These are phyloP conservation scores for Eremomyces bilateralis DNA, from an alignment of 495 filamentous ascomycete genomes.

Conservation along the genomic window DNA sequence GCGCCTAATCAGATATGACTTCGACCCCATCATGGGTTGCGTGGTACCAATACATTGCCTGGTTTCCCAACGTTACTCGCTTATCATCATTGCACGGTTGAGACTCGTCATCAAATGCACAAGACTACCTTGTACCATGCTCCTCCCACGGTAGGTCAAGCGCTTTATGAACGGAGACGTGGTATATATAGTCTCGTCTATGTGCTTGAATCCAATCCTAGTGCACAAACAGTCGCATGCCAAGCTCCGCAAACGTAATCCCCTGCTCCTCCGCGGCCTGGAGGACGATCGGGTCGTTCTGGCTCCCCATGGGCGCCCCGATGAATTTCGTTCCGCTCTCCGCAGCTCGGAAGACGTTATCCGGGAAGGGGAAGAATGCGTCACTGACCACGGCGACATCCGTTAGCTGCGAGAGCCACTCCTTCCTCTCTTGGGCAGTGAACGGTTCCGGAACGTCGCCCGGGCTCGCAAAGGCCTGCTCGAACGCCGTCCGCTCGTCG, in stretches of 20 bases:
- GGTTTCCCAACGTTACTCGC: too few species aligned
- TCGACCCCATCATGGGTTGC: too few species aligned
- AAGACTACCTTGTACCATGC: too few species aligned
- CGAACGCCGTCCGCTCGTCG: conserved; percentile 65
- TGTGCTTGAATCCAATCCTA: too few species aligned
- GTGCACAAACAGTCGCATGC: conserved; percentile 74
- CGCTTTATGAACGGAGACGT: too few species aligned
- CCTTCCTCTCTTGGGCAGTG: conserved; percentile 59
- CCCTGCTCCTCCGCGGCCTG: conserved; percentile 83
- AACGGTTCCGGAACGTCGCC: conserved; percentile 72
- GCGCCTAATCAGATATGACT: too few species aligned
- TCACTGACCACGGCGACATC: conserved; percentile 79
- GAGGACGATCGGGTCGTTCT: conserved; percentile 76
- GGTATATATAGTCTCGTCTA: too few species aligned
- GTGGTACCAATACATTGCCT: too few species aligned
- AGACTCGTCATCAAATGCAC: too few species aligned
- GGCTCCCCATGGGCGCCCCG: conserved; percentile 77
- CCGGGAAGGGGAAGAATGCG: conserved; percentile 96
- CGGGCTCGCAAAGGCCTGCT: conserved; percentile 76
- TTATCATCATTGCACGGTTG: too few species aligned
- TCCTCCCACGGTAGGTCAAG: too few species aligned
- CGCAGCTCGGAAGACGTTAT: conserved; percentile 82
- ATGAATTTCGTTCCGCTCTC: conserved; percentile 88
- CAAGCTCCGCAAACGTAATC: conserved; percentile 81
- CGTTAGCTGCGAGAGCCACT: conserved; percentile 58